phyloP scores from a whole-genome alignment of 345 rosid genomes.

The Anastatica hierochuntica region DNA sequence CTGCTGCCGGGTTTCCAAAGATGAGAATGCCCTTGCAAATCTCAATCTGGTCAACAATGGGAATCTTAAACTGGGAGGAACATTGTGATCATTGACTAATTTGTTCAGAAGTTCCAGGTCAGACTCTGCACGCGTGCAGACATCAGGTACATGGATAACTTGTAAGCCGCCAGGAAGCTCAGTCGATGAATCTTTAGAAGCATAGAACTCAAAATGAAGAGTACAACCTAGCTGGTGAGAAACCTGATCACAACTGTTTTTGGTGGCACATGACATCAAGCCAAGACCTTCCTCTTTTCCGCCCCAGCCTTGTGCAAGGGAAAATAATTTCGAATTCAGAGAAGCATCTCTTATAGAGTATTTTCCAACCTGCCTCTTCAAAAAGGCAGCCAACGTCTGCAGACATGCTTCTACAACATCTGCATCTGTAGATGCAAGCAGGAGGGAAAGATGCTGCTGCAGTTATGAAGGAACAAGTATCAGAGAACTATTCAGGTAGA shows the following conservation, averaged over 20 bases:
- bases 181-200: conserved; percentile 31
- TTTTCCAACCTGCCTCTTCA: conserved; percentile 77
- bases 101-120: conserved; percentile 75
- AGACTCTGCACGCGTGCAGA: conserved; percentile 38
- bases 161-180: conserved; percentile 57
- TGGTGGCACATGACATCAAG: conserved; percentile 58
- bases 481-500: conserved; percentile 1
- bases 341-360: conserved; percentile 69
- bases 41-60: conserved; percentile 73
- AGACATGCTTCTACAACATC: conserved; percentile 91
- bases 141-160: conserved; percentile 61
- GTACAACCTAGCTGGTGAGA: conserved; percentile 80
- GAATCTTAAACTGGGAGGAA: conserved; percentile 76
- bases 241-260: conserved; percentile 52
- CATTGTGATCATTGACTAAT: conserved; percentile 59
- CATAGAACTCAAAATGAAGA: conserved; percentile 94
- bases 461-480: conserved; percentile 20
- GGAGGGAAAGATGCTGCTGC: conserved; percentile 92
- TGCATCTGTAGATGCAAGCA: conserved; percentile 90
- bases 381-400: conserved; percentile 77
- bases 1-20: conserved; percentile 67
- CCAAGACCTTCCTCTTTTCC: conserved; percentile 99
- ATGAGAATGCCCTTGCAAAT: conserved; percentile 85
- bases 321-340: conserved; percentile 66
- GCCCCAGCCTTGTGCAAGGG: conserved; percentile 99